Conservation (phyloP, 306 rosid species). For the Macrotyloma uniflorum region DNA sequence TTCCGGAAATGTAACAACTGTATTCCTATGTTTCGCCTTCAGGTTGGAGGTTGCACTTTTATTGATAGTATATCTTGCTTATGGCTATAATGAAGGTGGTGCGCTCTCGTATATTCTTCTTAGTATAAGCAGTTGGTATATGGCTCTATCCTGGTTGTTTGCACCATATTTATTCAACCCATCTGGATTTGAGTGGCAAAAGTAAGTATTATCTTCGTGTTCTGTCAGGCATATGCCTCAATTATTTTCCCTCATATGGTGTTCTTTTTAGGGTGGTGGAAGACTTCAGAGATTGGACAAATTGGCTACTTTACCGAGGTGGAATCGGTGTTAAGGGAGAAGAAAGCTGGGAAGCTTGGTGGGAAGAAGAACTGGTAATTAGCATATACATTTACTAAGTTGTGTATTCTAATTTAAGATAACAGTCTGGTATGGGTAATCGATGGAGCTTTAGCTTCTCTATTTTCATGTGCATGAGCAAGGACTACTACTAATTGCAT, state of each 20-base stretch:
- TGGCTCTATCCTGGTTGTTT: constrained; percentile 98
- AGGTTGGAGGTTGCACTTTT: constrained; percentile 92
- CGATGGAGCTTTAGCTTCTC: background rate
- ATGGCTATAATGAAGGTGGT: constrained; percentile 74
- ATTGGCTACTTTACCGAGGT: constrained; percentile 94
- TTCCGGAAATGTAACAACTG: background rate
- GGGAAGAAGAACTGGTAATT: constrained; percentile 97
- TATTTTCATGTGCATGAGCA: background rate
- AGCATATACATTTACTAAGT: background rate
- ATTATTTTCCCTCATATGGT: constrained; percentile 35
- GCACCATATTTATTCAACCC: constrained; percentile 98
- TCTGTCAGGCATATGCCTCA: constrained; percentile 5
- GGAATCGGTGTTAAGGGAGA: constrained; percentile 97
- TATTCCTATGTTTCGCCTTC: constrained; percentile 41
- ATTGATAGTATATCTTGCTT: constrained; percentile 79
- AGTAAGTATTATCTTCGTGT: constrained; percentile 56
- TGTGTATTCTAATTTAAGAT: background rate
- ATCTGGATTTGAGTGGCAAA: constrained; percentile 98
- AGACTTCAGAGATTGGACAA: constrained; percentile 96
- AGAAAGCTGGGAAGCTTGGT: constrained; percentile 99
- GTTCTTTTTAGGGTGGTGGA: constrained; percentile 67
- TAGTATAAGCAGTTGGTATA: constrained; percentile 90
- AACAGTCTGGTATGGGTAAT: background rate
- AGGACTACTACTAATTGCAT: background rate
- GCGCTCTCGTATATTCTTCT: constrained; percentile 80